A percentile compares a stretch with the other conserved stretches of the same genome.
phyloP scores from a whole-genome alignment of 352 stramenopile species.

The Phytophthora kernoviae region DNA sequence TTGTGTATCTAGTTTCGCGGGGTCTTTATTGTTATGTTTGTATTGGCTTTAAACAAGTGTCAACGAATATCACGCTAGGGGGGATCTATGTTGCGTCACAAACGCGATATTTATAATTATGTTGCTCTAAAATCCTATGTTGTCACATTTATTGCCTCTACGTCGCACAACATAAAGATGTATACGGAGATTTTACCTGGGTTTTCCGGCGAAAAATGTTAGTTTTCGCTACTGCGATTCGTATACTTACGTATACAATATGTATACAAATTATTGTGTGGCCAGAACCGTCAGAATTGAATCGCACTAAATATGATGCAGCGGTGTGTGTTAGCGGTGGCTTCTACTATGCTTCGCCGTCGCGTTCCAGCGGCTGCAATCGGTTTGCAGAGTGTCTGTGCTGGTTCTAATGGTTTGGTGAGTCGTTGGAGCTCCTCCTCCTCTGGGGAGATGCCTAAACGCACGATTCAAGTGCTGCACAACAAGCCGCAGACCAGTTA shows the following conservation, averaged over 20 bases:
- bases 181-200: too few species aligned
- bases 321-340: constrained; percentile 12
- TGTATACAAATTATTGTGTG: constrained; percentile 7
- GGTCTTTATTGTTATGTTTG: too few species aligned
- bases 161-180: too few species aligned
- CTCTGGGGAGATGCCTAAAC: constrained; percentile 19
- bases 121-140: too few species aligned
- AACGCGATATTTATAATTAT: neutral
- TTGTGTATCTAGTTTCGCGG: too few species aligned
- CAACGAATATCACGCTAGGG: too few species aligned
- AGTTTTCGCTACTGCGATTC: too few species aligned
- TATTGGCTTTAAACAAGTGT: too few species aligned
- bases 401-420: neutral
- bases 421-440: constrained; percentile 15
- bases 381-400: neutral
- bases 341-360: constrained; percentile 20
- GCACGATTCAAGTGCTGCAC: constrained; percentile 65
- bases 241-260: too few species aligned
- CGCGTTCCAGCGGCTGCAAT: constrained; percentile 3
- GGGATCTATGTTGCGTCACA: too few species aligned
- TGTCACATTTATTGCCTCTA: too few species aligned
- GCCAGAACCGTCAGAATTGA: constrained; percentile 23
- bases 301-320: constrained; percentile 20
- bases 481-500: constrained; percentile 57
- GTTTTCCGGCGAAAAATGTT: too few species aligned